A percentile compares a stretch with the other conserved stretches of the same genome.
These are phyloP conservation scores for Globisporangium iwayamae DNA, from an alignment of 352 stramenopile genomes.

Conservation along the genomic window DNA sequence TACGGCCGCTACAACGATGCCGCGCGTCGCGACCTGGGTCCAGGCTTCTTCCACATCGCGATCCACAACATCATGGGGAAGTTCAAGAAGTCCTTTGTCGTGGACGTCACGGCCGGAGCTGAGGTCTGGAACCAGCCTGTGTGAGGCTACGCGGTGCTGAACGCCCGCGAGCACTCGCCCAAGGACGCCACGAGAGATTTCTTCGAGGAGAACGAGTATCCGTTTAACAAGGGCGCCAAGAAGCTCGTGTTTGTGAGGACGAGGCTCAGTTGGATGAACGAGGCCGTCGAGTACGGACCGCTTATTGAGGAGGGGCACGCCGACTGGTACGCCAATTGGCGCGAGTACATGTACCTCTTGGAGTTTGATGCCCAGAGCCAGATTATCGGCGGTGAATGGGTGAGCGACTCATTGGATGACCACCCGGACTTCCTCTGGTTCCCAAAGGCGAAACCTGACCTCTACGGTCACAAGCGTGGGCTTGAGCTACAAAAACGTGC, in stretches of 20 bases:
- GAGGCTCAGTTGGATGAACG: constrained; percentile 15
- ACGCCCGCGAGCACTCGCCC: neutral
- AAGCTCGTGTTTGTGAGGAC: constrained; percentile 18
- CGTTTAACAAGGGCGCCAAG: constrained; percentile 16
- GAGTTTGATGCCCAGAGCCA: neutral
- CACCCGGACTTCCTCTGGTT: constrained; percentile 22
- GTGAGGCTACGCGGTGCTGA: constrained; percentile 15
- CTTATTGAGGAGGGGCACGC: constrained; percentile 8
- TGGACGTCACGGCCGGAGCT: constrained; percentile 11
- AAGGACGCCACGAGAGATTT: constrained; percentile 1
- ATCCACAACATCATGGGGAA: constrained; percentile 15
- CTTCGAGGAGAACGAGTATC: constrained; percentile 13
- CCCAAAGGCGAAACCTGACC: neutral
- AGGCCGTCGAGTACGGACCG: constrained; percentile 8
- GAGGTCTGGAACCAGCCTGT: constrained; percentile 23
- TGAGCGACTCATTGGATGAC: constrained; percentile 1
- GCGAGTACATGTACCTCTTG: constrained; percentile 6
- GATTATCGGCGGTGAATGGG: constrained; percentile 10
- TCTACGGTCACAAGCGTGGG: constrained; percentile 10
- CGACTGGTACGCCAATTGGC: neutral
- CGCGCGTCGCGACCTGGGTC: constrained; percentile 4
- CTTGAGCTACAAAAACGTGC: constrained; percentile 13
- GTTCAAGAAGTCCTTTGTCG: constrained; percentile 12
- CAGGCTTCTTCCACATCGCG: constrained; percentile 20
- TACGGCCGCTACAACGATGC: constrained; percentile 16